Base-by-base conservation (phyloP, 2,329 filamentous ascomycete genomes). In the Dactylellina cionopaga region DNA sequence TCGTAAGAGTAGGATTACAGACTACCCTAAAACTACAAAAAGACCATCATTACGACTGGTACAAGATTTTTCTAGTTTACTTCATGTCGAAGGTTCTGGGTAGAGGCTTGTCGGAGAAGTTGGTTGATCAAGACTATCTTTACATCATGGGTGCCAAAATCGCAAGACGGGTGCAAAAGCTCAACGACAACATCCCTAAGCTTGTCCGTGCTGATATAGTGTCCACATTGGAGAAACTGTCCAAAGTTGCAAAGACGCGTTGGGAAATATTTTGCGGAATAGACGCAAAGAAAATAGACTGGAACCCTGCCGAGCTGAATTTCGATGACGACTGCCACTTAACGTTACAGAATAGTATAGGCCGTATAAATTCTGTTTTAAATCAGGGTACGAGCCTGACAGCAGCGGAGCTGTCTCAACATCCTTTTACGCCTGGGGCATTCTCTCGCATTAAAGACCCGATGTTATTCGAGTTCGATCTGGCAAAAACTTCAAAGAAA, bases 1-100 rank as follows among this genome's bases (percentile, higher is more conserved):
- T 87, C 0, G 60, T 88, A 1, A 83, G 86, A 0, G 84, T 87
- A 0, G 77, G 80, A 0, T 70, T 87, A 1, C 85, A 88, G 55
- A 76, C 79, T 13, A 60, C 75, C 5, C 72, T 80, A 7, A 65
- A 69, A 13, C 41, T 54, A 58, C 43, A 74, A 46, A 29, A 13
- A 2, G 17, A n/a, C 3, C 33, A 22, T 9, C 47, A 39, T 15
- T 19, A 37, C 10, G 51, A 66, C 17, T 46, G 52, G 33, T 52
- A 58, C 15, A 55, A 73, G 13, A 37, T 81, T 17, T 78, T 85
- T 74, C 80, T 85, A 76, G 64, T 79, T 0, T 55, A 69, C 0
- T 68, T 85, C 4, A 74, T 85, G n/a, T 35, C 78, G 0, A 15
- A 52, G 0, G 77, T 78, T 0, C 72, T 76, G 0, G 35, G 75